phyloP scores from a whole-genome alignment of 2,329 filamentous ascomycete genomes.

The Sporothrix sp. region DNA sequence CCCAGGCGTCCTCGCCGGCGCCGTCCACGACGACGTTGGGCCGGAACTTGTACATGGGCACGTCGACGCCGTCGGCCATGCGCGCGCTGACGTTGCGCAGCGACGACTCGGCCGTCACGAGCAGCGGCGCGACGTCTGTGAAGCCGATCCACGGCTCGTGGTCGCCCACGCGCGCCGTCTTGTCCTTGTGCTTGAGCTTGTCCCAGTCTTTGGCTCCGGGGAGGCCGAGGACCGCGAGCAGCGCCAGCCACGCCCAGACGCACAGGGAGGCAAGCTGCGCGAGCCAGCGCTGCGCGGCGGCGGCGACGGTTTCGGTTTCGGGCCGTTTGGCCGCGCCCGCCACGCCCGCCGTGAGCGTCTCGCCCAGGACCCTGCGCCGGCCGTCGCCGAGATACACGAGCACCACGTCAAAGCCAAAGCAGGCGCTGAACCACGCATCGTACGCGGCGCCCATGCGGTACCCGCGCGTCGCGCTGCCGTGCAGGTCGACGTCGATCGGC shows the following conservation, averaged over 20 bases:
- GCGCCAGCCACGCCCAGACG: neutral
- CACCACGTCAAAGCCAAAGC: constrained; percentile 52
- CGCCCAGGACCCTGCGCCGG: constrained; percentile 50
- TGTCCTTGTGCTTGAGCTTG: neutral
- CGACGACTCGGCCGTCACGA: constrained; percentile 61
- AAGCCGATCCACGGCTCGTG: constrained; percentile 17
- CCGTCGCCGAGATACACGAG: constrained; percentile 57
- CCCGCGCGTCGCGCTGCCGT: constrained; percentile 46
- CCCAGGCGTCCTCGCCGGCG: constrained; percentile 48
- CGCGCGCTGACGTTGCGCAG: constrained; percentile 54
- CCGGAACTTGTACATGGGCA: constrained; percentile 61
- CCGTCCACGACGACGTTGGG: constrained; percentile 63
- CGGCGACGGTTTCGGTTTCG: no score
- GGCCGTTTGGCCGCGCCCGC: no score
- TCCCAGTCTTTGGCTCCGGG: no score
- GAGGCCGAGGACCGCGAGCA: neutral
- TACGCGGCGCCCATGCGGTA: constrained; percentile 54
- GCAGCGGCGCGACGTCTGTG: constrained; percentile 59
- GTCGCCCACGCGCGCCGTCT: neutral
- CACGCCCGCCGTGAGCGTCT: constrained; percentile 34
- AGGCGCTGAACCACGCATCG: constrained; percentile 57
- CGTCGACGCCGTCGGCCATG: constrained; percentile 36
- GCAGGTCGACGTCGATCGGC: constrained; percentile 45
- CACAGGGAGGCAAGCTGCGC: neutral
- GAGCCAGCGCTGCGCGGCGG: no score